A percentile compares a stretch with the other conserved stretches of the same genome.
phyloP scores from a whole-genome alignment of 2,329 filamentous ascomycete species.

The Aspergillus fumigatus region DNA sequence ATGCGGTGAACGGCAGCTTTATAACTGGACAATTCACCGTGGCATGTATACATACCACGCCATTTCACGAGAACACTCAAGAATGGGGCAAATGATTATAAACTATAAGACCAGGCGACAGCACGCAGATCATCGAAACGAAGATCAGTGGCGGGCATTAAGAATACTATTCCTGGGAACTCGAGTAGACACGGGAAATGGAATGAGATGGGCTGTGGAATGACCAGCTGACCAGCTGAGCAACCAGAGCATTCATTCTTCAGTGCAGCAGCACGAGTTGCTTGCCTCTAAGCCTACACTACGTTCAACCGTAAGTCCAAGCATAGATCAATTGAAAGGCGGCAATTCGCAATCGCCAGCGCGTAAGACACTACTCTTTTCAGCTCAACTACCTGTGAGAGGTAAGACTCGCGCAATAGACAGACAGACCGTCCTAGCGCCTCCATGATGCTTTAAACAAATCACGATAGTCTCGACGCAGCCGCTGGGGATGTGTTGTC shows the following conservation, averaged over 20 bases:
- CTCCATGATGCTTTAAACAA: background rate
- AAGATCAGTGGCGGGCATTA: background rate
- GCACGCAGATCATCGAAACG: background rate
- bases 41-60: background rate
- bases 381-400: background rate
- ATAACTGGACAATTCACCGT: background rate
- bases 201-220: background rate
- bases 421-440: background rate
- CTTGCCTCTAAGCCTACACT: background rate
- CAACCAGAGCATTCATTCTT: background rate
- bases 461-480: background rate
- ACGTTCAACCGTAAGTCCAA: background rate
- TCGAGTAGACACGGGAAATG: background rate
- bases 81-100: background rate
- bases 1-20: slow-evolving; percentile 1
- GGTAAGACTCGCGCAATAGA: background rate
- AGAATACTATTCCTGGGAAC: background rate
- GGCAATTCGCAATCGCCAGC: background rate
- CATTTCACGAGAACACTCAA: background rate
- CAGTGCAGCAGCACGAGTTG: background rate
- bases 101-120: background rate
- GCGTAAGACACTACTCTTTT: background rate
- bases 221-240: background rate
- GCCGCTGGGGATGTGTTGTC: background rate
- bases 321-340: background rate